Percentiles rank a stretch among this genome's conserved stretches.
These are phyloP conservation scores for Spergularia azorica DNA, from an alignment of 179 eudicot species.

Conservation along the genomic window DNA sequence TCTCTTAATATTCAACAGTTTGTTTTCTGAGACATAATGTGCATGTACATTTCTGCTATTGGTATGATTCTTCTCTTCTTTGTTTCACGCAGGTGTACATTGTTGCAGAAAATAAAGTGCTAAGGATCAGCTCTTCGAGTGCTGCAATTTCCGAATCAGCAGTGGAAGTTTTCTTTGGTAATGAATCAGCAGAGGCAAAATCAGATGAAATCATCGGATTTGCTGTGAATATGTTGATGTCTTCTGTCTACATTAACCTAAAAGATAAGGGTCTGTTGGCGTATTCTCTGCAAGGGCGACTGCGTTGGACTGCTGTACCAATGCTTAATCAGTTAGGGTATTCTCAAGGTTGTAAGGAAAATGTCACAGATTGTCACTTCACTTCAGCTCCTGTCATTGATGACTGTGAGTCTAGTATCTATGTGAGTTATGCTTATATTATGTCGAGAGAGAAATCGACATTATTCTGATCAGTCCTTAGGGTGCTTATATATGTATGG, in stretches of 20 bases:
- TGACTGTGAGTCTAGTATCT: constrained; percentile 83
- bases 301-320: constrained; percentile 69
- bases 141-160: constrained; percentile 45
- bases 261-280: constrained; percentile 67
- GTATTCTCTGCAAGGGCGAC: constrained; percentile 49
- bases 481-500: background rate
- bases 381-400: constrained; percentile 71
- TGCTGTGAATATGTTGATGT: constrained; percentile 55
- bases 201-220: constrained; percentile 70
- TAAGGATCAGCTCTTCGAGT: constrained; percentile 46
- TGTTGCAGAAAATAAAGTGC: constrained; percentile 78
- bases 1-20: too few species aligned
- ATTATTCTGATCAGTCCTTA: too few species aligned
- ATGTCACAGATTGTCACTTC: constrained; percentile 65
- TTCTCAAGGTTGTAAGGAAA: constrained; percentile 79
- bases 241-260: constrained; percentile 61
- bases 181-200: constrained; percentile 41
- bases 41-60: background rate
- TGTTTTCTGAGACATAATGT: too few species aligned
- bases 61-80: too few species aligned
- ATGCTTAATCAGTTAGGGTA: constrained; percentile 60
- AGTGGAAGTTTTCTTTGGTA: constrained; percentile 61
- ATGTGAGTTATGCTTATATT: constrained; percentile 48
- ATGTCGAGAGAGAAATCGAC: background rate
- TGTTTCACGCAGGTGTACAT: constrained; percentile 65